phyloP scores from a whole-genome alignment of 352 stramenopile species.

The Phytophthora foliorum region DNA sequence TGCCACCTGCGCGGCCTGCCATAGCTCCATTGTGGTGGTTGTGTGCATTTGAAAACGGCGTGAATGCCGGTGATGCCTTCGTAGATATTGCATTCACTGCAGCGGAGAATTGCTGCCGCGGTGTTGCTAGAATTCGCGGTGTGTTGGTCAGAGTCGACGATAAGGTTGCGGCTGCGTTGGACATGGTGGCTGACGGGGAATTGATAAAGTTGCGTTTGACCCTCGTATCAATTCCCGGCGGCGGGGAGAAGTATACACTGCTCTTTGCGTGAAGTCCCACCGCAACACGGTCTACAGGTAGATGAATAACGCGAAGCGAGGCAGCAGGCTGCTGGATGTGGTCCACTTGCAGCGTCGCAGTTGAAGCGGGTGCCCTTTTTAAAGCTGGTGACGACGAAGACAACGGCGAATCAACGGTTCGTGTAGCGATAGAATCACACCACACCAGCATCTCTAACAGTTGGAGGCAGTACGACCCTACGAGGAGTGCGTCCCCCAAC shows the following conservation, averaged over 20 bases:
- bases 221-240: conserved; percentile 73
- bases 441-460: conserved; percentile 73
- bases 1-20: conserved; percentile 14
- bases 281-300: conserved; percentile 23
- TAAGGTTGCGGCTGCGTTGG: conserved; percentile 74
- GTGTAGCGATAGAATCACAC: conserved; percentile 57
- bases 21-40: conserved; percentile 30
- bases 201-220: conserved; percentile 73
- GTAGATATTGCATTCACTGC: conserved; percentile 83
- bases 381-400: conserved; percentile 10
- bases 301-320: conserved; percentile 33
- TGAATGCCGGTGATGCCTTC: conserved; percentile 76
- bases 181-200: conserved; percentile 76
- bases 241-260: conserved; percentile 69
- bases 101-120: conserved; percentile 79
- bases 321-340: conserved; percentile 46
- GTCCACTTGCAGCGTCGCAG: conserved; percentile 35
- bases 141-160: conserved; percentile 82
- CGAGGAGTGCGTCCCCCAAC: conserved; percentile 56
- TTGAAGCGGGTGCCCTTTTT: conserved; percentile 3
- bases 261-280: conserved; percentile 60
- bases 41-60: conserved; percentile 54
- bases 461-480: conserved; percentile 67
- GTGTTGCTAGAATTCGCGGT: conserved; percentile 72
- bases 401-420: conserved; percentile 3